phyloP scores from a whole-genome alignment of 2,329 filamentous ascomycete genomes.

The Microsporum ferrugineum region DNA sequence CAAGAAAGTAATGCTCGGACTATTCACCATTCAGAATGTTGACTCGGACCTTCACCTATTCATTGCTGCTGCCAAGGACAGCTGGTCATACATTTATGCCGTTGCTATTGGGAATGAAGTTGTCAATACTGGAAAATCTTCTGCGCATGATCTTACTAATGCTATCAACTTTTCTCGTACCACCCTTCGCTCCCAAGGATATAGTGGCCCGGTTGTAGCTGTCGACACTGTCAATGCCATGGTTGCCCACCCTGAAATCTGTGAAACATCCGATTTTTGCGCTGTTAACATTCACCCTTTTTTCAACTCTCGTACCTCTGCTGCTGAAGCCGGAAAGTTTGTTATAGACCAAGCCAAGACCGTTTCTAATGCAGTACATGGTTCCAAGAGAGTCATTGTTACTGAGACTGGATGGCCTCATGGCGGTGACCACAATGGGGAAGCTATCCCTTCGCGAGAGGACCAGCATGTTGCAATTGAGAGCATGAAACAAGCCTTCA shows the following conservation, averaged over 20 bases:
- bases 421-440: conserved; percentile 52
- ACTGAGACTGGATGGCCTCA: conserved; percentile 81
- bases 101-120: conserved; percentile 72
- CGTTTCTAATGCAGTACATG: conserved; percentile 38
- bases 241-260: conserved; percentile 57
- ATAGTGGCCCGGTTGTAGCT: conserved; percentile 60
- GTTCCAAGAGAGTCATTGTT: conserved; percentile 55
- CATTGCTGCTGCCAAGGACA: conserved; percentile 45
- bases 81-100: conserved; percentile 60
- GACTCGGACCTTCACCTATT: conserved; percentile 50
- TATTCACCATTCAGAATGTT: conserved; percentile 53
- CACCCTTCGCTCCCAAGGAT: conserved; percentile 52
- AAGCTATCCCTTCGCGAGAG: conserved; percentile 54
- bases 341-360: conserved; percentile 45
- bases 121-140: conserved; percentile 52
- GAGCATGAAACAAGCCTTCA: conserved; percentile 52
- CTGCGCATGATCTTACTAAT: conserved; percentile 34
- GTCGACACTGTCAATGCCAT: conserved; percentile 67
- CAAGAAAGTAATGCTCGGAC: conserved; percentile 62
- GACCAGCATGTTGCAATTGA: conserved; percentile 57
- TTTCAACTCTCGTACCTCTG: conserved; percentile 56
- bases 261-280: conserved; percentile 62
- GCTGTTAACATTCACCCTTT: conserved; percentile 76
- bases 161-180: conserved; percentile 46
- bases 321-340: conserved; percentile 54